A percentile compares a stretch with the other conserved stretches of the same genome.
Conservation (phyloP, 768 basidiomycete genomes). For the Mycena alexandri region DNA sequence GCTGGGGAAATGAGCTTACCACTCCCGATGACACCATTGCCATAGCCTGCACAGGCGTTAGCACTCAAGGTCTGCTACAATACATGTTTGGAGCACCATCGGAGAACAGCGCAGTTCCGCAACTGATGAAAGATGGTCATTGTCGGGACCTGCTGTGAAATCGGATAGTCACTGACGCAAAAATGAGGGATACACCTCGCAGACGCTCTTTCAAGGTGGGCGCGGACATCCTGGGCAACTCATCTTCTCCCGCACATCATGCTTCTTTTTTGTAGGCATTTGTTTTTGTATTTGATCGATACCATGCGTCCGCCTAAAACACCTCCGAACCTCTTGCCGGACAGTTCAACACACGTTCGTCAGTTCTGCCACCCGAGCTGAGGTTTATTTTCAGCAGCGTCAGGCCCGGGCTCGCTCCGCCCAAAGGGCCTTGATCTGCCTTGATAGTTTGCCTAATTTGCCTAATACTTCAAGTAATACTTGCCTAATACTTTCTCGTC, state of each 20-base stretch:
- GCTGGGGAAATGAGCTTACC: conserved; percentile 60
- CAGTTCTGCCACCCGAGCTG: too few relatives aligned
- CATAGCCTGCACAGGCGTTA: conserved; percentile 67
- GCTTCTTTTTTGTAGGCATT: conserved; percentile 1
- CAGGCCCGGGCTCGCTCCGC: too few relatives aligned
- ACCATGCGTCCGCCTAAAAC: conserved; percentile 1
- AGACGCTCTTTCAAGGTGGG: conserved; percentile 46
- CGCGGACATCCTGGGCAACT: conserved; percentile 29
- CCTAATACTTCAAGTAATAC: too few relatives aligned
- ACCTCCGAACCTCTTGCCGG: background rate
- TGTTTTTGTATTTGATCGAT: background rate
- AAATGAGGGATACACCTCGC: conserved; percentile 82
- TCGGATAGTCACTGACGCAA: conserved; percentile 68
- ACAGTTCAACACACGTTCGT: too few relatives aligned
- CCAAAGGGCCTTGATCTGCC: too few relatives aligned
- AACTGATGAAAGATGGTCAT: conserved; percentile 60
- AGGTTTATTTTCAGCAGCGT: too few relatives aligned
- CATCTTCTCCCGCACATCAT: background rate
- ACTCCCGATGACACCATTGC: conserved; percentile 82
- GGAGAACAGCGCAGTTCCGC: conserved; percentile 90
- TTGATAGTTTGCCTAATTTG: too few relatives aligned
- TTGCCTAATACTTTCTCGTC: too few relatives aligned
- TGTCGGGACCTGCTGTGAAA: background rate
- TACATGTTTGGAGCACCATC: conserved; percentile 65
- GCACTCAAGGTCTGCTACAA: background rate